Evolutionary conservation across 2,329 filamentous ascomycete genomes (phyloP).

Genomic region (Aspergillus phoenicis): DNA sequence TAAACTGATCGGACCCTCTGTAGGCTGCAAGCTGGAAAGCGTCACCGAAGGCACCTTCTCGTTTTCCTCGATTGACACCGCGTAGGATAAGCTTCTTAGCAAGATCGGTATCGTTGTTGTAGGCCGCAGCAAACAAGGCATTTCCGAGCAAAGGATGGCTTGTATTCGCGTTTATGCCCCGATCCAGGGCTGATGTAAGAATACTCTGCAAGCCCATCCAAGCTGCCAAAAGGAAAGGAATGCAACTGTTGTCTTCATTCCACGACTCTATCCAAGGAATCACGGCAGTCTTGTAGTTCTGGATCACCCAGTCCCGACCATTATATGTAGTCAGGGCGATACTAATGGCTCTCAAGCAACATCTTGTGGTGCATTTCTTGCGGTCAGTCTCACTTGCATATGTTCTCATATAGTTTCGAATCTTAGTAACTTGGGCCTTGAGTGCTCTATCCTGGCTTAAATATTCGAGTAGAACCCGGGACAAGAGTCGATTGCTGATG

Average conservation of each 20-base stretch:
- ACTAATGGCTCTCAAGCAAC: constrained; percentile 1
- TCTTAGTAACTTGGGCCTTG: not conserved
- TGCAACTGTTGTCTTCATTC: not conserved
- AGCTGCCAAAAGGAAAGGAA: not conserved
- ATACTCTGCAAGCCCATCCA: constrained; percentile 3
- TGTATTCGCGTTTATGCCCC: not conserved
- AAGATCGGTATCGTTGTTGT: not conserved
- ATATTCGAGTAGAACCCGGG: not conserved
- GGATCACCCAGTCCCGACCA: not conserved
- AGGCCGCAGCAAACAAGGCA: constrained; percentile 7
- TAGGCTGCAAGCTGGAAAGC: constrained; percentile 10
- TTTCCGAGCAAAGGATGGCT: not conserved
- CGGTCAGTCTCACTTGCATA: not conserved
- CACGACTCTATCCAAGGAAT: not conserved
- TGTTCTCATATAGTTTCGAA: not conserved
- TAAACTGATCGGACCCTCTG: not conserved
- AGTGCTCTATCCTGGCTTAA: not conserved
- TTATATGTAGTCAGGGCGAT: not conserved
- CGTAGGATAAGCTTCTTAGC: not conserved
- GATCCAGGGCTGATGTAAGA: not conserved
- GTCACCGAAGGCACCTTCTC: constrained; percentile 6
- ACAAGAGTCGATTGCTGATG: too few relatives aligned
- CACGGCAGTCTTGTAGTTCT: not conserved
- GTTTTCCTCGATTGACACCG: not conserved
- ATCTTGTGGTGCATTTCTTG: not conserved